Conservation (phyloP, 129 eudicot genomes). For the Flaveria trinervia region DNA sequence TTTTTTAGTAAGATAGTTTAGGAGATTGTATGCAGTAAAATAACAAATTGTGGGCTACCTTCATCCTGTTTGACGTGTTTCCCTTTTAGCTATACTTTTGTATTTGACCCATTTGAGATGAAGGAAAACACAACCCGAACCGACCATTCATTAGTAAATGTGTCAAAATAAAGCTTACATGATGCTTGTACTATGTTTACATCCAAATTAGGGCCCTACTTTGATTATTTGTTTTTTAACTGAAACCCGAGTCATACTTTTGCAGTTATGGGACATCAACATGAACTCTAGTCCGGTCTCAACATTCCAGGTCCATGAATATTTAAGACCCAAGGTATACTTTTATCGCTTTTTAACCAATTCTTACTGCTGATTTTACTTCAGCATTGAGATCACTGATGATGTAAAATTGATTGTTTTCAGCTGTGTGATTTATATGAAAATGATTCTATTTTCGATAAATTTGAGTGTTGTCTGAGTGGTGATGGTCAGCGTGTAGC, state of each 20-base stretch:
- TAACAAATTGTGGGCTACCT: not conserved
- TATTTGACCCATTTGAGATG: not conserved
- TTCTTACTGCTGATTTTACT: not conserved
- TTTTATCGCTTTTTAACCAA: not conserved
- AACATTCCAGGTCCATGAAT: constrained; percentile 88
- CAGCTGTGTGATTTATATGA: constrained; percentile 95
- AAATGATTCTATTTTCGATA: constrained; percentile 94
- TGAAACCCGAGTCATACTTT: constrained; percentile 18
- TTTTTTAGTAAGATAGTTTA: not conserved
- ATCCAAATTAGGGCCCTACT: not conserved
- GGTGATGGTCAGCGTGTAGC: constrained; percentile 93
- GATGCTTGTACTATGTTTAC: not conserved
- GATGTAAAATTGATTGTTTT: constrained; percentile 19
- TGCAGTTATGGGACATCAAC: constrained; percentile 94
- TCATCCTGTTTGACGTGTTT: not conserved
- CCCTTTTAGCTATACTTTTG: not conserved
- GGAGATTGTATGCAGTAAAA: not conserved
- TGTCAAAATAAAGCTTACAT: not conserved
- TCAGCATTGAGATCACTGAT: constrained; percentile 23
- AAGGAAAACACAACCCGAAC: not conserved
- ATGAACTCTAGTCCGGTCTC: constrained; percentile 95
- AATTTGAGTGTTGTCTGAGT: constrained; percentile 95
- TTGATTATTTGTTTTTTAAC: constrained; percentile 16
- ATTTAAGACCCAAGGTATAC: constrained; percentile 89
- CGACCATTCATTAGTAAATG: not conserved